A percentile compares a stretch with the other conserved stretches of the same genome.
phyloP scores from a whole-genome alignment of 148 eudicot species.

The Nyssa sinensis region DNA sequence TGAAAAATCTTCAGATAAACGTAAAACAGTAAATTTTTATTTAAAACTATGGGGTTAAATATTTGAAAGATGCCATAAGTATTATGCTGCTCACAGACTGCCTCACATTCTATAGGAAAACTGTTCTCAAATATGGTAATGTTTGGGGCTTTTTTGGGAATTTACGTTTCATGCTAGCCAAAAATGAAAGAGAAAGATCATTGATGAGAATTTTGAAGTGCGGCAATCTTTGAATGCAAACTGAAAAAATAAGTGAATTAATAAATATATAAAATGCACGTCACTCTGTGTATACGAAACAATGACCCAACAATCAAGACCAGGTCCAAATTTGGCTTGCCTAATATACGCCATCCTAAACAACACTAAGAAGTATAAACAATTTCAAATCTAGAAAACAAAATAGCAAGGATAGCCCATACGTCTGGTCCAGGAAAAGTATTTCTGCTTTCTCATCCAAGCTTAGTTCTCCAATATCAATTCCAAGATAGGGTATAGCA shows the following conservation, averaged over 20 bases:
- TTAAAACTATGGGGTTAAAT: background rate
- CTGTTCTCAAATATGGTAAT: background rate
- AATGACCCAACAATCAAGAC: background rate
- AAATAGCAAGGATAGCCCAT: conserved; percentile 11
- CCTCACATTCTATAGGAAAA: background rate
- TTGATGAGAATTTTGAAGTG: background rate
- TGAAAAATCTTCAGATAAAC: background rate
- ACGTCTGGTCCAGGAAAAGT: conserved; percentile 78
- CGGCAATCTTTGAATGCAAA: background rate
- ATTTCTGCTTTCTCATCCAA: conserved; percentile 92
- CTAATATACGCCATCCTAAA: background rate
- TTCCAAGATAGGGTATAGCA: conserved; percentile 67
- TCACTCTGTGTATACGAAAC: background rate
- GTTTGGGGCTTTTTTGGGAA: background rate
- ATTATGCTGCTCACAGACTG: background rate
- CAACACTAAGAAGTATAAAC: background rate
- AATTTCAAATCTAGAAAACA: background rate
- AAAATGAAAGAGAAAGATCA: background rate
- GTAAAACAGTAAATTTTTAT: background rate
- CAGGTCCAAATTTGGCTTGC: background rate
- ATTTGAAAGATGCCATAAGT: background rate
- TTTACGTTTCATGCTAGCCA: background rate
- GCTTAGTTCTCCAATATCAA: conserved; percentile 53
- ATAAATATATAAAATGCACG: background rate
- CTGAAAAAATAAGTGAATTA: background rate